phyloP scores from a whole-genome alignment of 192 early-diverging fungal genomes.

The Backusella morwellensis region DNA sequence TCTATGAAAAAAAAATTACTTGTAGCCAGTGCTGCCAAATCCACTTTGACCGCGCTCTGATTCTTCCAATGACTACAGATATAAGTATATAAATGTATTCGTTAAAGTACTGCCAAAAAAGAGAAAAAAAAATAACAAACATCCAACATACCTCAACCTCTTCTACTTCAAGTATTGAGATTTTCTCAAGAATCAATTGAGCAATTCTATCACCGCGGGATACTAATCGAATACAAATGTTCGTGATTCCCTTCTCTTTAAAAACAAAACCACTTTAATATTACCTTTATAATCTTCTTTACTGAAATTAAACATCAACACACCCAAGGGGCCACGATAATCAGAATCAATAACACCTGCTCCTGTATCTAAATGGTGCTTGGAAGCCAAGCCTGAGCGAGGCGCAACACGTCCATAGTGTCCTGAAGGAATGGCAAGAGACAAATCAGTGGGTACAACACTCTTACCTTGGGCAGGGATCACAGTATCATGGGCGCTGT shows the following conservation, averaged over 20 bases:
- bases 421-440: slow-evolving; percentile 80
- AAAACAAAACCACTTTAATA: not conserved
- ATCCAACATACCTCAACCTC: slow-evolving; percentile 68
- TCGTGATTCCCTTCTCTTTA: not conserved
- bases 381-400: slow-evolving; percentile 86
- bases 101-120: not conserved
- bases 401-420: slow-evolving; percentile 97
- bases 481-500: slow-evolving; percentile 52
- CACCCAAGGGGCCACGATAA: slow-evolving; percentile 83
- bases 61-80: slow-evolving; percentile 19
- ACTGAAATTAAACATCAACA: slow-evolving; percentile 89
- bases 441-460: slow-evolving; percentile 84
- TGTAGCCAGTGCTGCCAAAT: slow-evolving; percentile 21
- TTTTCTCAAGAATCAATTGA: slow-evolving; percentile 90
- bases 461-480: slow-evolving; percentile 79
- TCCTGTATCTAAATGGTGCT: slow-evolving; percentile 84
- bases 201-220: slow-evolving; percentile 92
- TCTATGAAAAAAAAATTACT: not conserved
- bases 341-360: slow-evolving; percentile 93
- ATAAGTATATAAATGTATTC: not conserved
- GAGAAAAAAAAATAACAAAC: too few relatives aligned
- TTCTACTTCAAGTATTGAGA: slow-evolving; percentile 74
- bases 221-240: slow-evolving; percentile 46
- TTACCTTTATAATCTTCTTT: slow-evolving; percentile 53
- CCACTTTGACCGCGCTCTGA: slow-evolving; percentile 15